Conservation (phyloP, 1,284 basidiomycete genomes). For the Peniophora sp. region DNA sequence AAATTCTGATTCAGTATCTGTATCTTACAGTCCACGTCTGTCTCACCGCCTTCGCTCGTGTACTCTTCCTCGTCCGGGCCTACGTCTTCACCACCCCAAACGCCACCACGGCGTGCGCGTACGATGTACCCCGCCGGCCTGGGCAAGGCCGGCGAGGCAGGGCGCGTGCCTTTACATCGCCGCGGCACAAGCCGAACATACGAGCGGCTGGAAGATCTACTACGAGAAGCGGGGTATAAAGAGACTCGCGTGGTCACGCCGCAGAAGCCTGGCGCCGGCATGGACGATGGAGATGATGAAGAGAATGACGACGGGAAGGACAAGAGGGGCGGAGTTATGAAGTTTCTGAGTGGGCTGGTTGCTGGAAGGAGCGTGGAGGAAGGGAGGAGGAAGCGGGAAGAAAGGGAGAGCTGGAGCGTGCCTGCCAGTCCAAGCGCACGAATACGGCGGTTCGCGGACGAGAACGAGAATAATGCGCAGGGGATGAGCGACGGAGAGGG, state of each 20-base stretch:
- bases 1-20: too few species aligned
- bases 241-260: slow-evolving; percentile 84
- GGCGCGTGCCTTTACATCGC: slow-evolving; percentile 62
- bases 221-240: slow-evolving; percentile 82
- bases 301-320: neutral
- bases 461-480: neutral
- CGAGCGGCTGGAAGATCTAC: slow-evolving; percentile 74
- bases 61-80: too few species aligned
- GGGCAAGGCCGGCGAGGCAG: slow-evolving; percentile 13
- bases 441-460: neutral
- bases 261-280: neutral
- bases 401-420: neutral
- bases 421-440: neutral
- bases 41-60: too few species aligned
- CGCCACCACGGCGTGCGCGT: neutral
- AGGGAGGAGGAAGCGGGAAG: neutral
- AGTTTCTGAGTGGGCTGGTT: neutral
- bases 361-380: neutral
- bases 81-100: neutral
- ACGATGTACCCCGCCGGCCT: neutral
- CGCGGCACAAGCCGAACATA: slow-evolving; percentile 73
- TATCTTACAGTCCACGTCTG: too few species aligned
- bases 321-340: neutral
- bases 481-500: too few species aligned
- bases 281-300: too few species aligned